Percentiles rank a stretch among this genome's conserved stretches.
Conservation (phyloP, 148 eudicot genomes). For the Persicaria maculosa region DNA sequence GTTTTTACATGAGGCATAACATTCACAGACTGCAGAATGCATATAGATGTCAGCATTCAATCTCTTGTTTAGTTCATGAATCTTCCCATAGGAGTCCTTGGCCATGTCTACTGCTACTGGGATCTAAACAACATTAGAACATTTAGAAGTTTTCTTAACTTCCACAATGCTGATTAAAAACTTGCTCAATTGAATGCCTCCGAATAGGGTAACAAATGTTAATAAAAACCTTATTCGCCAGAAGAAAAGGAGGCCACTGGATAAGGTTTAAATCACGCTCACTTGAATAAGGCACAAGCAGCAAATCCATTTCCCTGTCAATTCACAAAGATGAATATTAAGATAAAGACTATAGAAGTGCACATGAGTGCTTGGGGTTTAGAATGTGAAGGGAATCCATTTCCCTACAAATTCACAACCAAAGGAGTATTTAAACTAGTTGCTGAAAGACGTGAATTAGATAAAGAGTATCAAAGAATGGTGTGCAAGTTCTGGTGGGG, state of each 20-base stretch:
- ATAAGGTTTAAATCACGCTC: constrained; percentile 47
- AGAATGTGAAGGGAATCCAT: background rate
- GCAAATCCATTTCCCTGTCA: constrained; percentile 46
- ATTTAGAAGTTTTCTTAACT: background rate
- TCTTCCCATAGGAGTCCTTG: constrained; percentile 47
- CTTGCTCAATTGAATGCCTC: background rate
- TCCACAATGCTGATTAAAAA: background rate
- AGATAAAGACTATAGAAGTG: background rate
- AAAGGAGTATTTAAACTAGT: background rate
- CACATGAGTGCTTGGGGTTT: background rate
- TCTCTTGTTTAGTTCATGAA: constrained; percentile 47
- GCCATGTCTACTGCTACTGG: constrained; percentile 77
- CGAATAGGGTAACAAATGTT: background rate
- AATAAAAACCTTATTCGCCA: constrained; percentile 58
- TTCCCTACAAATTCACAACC: background rate
- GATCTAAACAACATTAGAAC: constrained; percentile 27
- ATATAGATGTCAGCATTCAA: constrained; percentile 40
- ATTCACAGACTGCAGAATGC: constrained; percentile 50
- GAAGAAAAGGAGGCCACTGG: constrained; percentile 70
- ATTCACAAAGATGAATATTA: background rate
- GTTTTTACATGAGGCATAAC: constrained; percentile 56
- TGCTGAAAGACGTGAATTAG: background rate
- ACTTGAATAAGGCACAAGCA: constrained; percentile 60
- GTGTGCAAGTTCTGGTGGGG: too few relatives aligned
- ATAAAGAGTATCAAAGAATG: background rate